Evolutionary conservation across 331 rosid species (phyloP).

Genomic region (Phaseolus coccineus): DNA sequence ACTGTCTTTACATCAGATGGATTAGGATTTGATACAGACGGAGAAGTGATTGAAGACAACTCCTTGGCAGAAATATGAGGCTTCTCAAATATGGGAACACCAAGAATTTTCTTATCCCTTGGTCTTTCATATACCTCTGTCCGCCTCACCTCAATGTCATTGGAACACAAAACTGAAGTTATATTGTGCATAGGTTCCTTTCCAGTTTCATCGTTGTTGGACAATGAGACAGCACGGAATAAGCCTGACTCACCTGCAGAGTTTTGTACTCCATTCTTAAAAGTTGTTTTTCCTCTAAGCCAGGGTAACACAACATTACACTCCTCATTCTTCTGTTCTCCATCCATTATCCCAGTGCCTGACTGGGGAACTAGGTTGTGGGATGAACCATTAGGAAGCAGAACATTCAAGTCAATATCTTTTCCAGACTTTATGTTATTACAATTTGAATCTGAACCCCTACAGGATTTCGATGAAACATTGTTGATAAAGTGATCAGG

Average conservation of each 20-base stretch:
- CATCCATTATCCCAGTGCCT: conserved; percentile 48
- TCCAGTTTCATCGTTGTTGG: conserved; percentile 52
- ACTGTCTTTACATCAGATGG: conserved; percentile 48
- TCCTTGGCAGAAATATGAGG: conserved; percentile 59
- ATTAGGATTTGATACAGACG: conserved; percentile 51
- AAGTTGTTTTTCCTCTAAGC: conserved; percentile 66
- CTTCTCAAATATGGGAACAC: conserved; percentile 69
- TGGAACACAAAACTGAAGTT: conserved; percentile 51
- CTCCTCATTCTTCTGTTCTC: conserved; percentile 59
- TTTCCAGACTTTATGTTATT: conserved; percentile 57
- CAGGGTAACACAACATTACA: conserved; percentile 65
- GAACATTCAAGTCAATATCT: conserved; percentile 67
- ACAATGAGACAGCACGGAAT: conserved; percentile 48
- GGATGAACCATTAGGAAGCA: conserved; percentile 65
- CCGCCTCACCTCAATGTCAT: conserved; percentile 55
- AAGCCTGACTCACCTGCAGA: conserved; percentile 49
- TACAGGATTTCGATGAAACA: conserved; percentile 51
- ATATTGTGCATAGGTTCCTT: conserved; percentile 50
- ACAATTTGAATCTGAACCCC: conserved; percentile 65
- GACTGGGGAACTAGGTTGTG: conserved; percentile 45
- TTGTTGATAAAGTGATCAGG: conserved; percentile 53
- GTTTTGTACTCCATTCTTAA: conserved; percentile 55
- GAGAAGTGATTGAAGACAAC: conserved; percentile 57
- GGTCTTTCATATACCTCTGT: conserved; percentile 51
- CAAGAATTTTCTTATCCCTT: conserved; percentile 67